Base-by-base conservation (phyloP, 768 basidiomycete genomes). In the Phaffia tasmanica region DNA sequence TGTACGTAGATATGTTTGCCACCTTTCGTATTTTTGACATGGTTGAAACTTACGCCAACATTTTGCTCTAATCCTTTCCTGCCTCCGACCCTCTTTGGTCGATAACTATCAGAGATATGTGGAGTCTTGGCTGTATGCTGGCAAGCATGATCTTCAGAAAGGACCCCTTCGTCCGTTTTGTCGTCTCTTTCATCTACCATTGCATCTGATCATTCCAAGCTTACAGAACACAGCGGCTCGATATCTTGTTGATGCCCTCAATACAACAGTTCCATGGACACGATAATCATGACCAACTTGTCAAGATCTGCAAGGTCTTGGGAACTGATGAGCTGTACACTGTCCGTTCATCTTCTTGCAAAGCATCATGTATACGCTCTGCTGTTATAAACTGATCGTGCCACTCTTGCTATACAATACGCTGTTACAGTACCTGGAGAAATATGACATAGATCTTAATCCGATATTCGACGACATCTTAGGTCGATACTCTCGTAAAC, bases 371-470 rank as follows among this genome's bases (percentile, higher is more conserved):
- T 15, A 23, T 54, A 54, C 53, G 53, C 53, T 23, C 15, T 30
- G 29, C 29, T 42, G 35, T 42, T 42, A 42, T 30, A 54, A 5
- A 42, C 35, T 42, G 35, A 42, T 42, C 6, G 35, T 42, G 35
- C 11, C 6, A 11, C 6, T 42, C 35, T 42, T 42, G 35, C 11
- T 42, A 11, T 42, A 4, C 35, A 5, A 42, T 11, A 42, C 35
- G 35, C 5, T 54, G n/a, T 16, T 16, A 54, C n/a, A 54, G 2
- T 72, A 72, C 66, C 70, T 78, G 63, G 77, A 78, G 35, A 71
- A 72, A 59, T 63, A 63, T 47, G 46, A 54, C n/a, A 21, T 63
- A 23, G 49, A 25, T n/a, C 62, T 63, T 25, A 47, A 63, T 57
- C 47, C 62, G 21, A n/a, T 54, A 14, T 53, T 23, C n/a, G 49